A percentile compares a stretch with the other conserved stretches of the same genome.
phyloP scores from a whole-genome alignment of 768 basidiomycete species.

The Rhodotorula toruloides region DNA sequence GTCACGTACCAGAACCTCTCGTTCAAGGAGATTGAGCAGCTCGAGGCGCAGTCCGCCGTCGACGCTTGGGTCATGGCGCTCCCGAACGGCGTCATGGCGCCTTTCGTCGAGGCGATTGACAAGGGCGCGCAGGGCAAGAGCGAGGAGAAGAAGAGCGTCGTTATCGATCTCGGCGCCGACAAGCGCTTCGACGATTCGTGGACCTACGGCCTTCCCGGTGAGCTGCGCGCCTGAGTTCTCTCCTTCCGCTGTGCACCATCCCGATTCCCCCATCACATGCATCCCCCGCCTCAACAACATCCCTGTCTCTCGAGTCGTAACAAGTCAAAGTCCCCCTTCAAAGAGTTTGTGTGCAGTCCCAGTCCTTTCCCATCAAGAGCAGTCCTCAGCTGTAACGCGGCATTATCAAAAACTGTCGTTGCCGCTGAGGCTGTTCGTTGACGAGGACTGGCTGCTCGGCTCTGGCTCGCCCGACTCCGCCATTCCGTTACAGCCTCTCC shows the following conservation, averaged over 20 bases:
- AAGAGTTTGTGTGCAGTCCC: no score
- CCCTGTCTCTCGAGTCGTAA: neutral
- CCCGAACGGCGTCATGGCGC: slow-evolving; percentile 94
- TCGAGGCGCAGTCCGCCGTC: slow-evolving; percentile 84
- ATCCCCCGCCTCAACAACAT: no score
- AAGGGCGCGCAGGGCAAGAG: slow-evolving; percentile 57
- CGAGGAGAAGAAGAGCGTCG: slow-evolving; percentile 59
- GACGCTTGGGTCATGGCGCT: slow-evolving; percentile 99
- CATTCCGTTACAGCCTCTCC: no score
- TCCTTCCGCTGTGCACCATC: neutral
- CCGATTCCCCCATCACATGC: neutral
- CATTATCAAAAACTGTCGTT: no score
- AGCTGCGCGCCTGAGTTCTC: slow-evolving; percentile 49
- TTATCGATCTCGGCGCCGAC: slow-evolving; percentile 91
- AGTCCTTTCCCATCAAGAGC: no score
- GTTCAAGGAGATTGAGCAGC: slow-evolving; percentile 67
- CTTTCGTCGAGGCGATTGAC: slow-evolving; percentile 92
- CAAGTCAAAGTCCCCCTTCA: neutral
- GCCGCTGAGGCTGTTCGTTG: no score
- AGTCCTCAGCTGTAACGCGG: no score
- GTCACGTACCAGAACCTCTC: slow-evolving; percentile 78
- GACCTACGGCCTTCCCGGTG: slow-evolving; percentile 98
- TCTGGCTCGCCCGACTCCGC: no score
- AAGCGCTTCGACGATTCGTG: slow-evolving; percentile 90
- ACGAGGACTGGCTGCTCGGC: no score